These are phyloP conservation scores for Pythium utonaiense DNA, from an alignment of 352 stramenopile species.

Conservation along the genomic window DNA sequence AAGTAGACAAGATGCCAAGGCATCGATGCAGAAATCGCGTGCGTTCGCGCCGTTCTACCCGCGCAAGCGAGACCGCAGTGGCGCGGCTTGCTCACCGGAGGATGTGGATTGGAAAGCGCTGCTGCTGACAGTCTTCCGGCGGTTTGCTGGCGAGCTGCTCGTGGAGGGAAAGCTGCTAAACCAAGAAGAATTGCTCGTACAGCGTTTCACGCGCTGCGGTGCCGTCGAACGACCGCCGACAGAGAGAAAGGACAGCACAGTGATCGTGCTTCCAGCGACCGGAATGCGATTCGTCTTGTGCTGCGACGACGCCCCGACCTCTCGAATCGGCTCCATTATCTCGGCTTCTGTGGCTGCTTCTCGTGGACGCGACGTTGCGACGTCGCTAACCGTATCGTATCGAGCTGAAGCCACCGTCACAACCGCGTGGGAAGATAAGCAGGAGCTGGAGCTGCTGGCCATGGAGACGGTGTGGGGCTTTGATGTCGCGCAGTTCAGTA, in stretches of 20 bases:
- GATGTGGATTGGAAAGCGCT: slow-evolving; percentile 13
- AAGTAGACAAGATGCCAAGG: not conserved
- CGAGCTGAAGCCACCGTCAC: not conserved
- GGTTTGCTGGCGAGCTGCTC: slow-evolving; percentile 24
- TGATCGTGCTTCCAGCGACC: not conserved
- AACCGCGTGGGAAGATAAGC: not conserved
- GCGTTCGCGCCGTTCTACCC: not conserved
- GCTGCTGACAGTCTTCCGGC: slow-evolving; percentile 26
- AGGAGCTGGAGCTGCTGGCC: not conserved
- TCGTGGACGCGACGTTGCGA: not conserved
- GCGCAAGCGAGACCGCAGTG: not conserved
- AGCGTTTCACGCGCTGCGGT: slow-evolving; percentile 8
- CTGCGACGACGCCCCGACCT: slow-evolving; percentile 12
- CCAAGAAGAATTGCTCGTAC: slow-evolving; percentile 37
- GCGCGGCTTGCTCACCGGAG: not conserved
- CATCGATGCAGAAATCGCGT: not conserved
- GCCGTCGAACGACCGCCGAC: not conserved
- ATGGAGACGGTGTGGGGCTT: slow-evolving; percentile 24
- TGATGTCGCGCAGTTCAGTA: slow-evolving; percentile 12
- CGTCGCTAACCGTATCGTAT: not conserved
- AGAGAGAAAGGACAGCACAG: not conserved
- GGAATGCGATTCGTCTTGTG: slow-evolving; percentile 8
- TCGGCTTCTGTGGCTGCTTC: not conserved
- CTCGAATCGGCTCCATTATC: slow-evolving; percentile 6
- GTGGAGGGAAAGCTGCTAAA: slow-evolving; percentile 46